Evolutionary conservation across 495 filamentous ascomycete genomes (phyloP), one percentile per base, ranked within the genome.

Genomic region (Aspergillus hancockii): DNA sequence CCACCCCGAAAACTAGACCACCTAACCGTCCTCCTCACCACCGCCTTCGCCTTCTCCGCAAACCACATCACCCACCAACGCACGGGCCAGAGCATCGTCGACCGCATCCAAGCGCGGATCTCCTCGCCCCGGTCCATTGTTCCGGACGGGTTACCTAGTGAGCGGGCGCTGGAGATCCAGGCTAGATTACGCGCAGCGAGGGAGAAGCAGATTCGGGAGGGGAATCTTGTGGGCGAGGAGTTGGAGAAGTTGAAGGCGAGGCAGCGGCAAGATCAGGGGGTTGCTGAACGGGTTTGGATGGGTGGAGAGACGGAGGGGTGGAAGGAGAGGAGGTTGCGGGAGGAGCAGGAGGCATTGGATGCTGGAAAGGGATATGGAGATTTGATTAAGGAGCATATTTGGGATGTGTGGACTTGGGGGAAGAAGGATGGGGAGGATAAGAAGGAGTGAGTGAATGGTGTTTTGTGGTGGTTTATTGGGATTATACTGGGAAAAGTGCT

Each of bases 381-480:
- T 65, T 75, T 97, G 73, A 97, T 97, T 61, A 80, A 83, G 72
- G 89, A 92, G 63, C 88, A 93, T 81, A 83, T 96, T 43, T 86
- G 81, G 80, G 91, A 96, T 72, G 93, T 92, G 43, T 90, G 83
- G 85, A 86, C 80, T 69, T 81, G 80, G 80, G 79, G 76, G 55
- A 66, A 70, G 55, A 70, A 69, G 64, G 60, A 69, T 28, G 55
- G 57, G 49, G 60, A 34, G 30, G 63, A 64, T 49, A 66, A 69
- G 46, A 62, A 71, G 58, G 66, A 65, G 46, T 58, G 50, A 49
- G 25, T 36, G 49, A n/a, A 14, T 32, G 43, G 12, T 8, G 21
- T 23, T 13, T 51, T 13, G 40, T 43, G 13, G 14, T 2, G 16
- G 6, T 18, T 21, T n/a, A 8, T 8, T 43, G 8, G 40, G 8